These are phyloP conservation scores for Puccinia coronata DNA, from an alignment of 1,284 basidiomycete genomes.

Conservation along the genomic window DNA sequence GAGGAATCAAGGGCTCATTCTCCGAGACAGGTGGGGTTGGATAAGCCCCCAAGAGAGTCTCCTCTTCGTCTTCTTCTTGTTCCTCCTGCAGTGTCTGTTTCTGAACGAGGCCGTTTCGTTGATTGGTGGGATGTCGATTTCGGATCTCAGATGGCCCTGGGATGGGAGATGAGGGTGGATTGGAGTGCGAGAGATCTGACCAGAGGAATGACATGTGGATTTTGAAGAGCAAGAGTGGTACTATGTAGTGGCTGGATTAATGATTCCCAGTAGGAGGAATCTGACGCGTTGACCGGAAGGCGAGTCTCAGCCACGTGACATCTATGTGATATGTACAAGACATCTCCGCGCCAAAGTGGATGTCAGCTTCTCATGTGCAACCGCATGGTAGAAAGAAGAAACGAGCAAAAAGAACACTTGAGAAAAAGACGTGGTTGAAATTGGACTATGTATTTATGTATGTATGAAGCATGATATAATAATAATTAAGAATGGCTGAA, in stretches of 20 bases:
- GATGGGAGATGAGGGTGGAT: constrained; percentile 9
- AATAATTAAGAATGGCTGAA: too few species aligned
- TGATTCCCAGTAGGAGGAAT: too few species aligned
- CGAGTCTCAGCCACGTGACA: neutral
- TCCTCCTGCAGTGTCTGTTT: neutral
- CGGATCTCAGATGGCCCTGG: neutral
- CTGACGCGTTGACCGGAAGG: neutral
- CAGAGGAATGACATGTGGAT: neutral
- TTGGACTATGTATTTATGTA: too few species aligned
- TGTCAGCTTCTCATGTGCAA: too few species aligned
- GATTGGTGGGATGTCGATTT: neutral
- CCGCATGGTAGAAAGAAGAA: too few species aligned
- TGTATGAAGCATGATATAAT: too few species aligned
- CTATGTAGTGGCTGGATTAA: too few species aligned
- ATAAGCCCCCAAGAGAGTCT: neutral
- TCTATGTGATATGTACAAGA: too few species aligned
- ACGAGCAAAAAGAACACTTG: too few species aligned
- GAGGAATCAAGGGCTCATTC: neutral
- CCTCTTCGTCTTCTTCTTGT: neutral
- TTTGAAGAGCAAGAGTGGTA: neutral
- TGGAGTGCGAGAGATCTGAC: neutral
- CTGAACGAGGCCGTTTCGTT: neutral
- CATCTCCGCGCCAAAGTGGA: too few species aligned
- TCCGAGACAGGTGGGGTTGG: constrained; percentile 12
- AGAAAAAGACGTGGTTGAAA: too few species aligned